These are phyloP conservation scores for Moesziomyces parantarcticus DNA, from an alignment of 1,284 basidiomycete species.

Conservation along the genomic window DNA sequence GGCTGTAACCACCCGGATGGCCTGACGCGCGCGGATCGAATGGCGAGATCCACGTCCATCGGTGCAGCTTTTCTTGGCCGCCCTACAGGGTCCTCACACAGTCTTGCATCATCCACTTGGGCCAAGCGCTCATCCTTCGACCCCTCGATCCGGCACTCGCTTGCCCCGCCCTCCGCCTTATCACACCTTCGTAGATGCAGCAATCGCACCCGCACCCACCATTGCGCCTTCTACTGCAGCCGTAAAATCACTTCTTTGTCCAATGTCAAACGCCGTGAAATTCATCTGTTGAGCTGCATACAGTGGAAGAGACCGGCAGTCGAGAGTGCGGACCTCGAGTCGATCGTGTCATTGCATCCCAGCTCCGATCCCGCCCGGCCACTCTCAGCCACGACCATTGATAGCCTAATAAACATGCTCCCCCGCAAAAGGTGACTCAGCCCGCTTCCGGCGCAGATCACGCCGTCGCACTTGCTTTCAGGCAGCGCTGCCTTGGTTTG, in stretches of 20 bases:
- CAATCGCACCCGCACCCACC: too few relatives aligned
- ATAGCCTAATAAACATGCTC: neutral
- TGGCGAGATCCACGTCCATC: conserved; percentile 1
- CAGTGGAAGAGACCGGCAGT: too few relatives aligned
- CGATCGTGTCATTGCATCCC: neutral
- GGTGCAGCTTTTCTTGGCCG: neutral
- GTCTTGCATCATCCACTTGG: neutral
- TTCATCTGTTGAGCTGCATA: too few relatives aligned
- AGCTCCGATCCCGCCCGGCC: neutral
- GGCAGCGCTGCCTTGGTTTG: too few relatives aligned
- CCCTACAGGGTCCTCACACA: neutral
- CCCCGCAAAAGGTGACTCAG: neutral
- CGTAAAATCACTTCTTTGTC: neutral
- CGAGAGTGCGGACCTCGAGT: neutral
- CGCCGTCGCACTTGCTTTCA: too few relatives aligned
- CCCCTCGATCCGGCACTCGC: neutral
- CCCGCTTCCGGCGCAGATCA: neutral
- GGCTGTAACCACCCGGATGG: neutral
- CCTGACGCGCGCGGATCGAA: neutral
- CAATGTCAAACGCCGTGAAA: too few relatives aligned
- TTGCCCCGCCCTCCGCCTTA: neutral
- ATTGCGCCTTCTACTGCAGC: neutral
- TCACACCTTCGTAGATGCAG: too few relatives aligned
- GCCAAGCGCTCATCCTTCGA: neutral
- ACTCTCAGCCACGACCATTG: neutral